Base-by-base conservation (phyloP, 805 yeast genomes). In the Clavispora santaluciae region DNA sequence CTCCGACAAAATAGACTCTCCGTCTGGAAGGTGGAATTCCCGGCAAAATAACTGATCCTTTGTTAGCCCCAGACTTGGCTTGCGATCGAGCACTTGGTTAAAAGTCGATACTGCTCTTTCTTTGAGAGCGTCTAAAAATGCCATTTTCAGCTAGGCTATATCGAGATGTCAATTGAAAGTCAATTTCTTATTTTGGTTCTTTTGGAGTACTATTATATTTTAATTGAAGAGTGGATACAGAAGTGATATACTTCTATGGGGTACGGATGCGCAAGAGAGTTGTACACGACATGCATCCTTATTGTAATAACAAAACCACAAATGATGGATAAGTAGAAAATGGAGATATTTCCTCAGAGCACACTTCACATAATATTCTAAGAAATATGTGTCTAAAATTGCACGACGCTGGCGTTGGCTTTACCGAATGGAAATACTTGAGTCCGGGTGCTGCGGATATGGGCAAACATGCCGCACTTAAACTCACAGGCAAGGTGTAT, bases 41-140 rank as follows among this genome's bases (percentile, higher is more conserved):
- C 64, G 61, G 49, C 88, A 76, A 55, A 91, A 81, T 24, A 72
- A 57, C 62, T 89, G 91, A 53, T 86, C 91, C 49, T 76, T 76
- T 22, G 83, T 68, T 6, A 79, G 75, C 13, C 76, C 75, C 20
- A 60, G 60, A 16, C 63, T 54, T 22, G 59, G 55, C 36, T 63
- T 64, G 43, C 75, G 76, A 40, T 69, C 75, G 26, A 69, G 41
- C 49, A 73, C 64, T 48, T 60, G 73, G 40, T 63, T 59, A 40
- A 72, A 52, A 24, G 78, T 76, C 34, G 46, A 59, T 5, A 78
- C 66, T 6, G 76, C 80, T 57, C 63, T 70, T 36, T 64, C 71
- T 30, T 69, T 64, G 33, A 76, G 61, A 38, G 64, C 65, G 42
- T 72, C 78, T 45, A 76, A 69, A 53, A 76, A 72, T 31, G 79